Evolutionary conservation across 2,329 filamentous ascomycete species (phyloP).

Genomic region (Aspergillus pseudoglaucus): DNA sequence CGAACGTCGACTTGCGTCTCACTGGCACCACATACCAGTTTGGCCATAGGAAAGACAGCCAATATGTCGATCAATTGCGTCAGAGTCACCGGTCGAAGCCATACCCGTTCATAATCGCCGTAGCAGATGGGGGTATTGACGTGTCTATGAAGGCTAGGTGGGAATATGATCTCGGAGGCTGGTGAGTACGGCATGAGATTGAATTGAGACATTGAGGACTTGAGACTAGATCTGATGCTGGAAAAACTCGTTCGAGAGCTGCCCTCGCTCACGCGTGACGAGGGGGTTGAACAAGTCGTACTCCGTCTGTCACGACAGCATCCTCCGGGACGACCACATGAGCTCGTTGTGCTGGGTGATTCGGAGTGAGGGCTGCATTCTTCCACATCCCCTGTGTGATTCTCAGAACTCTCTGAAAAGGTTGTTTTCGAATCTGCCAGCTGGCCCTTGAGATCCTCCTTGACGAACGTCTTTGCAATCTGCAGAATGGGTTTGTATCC

Average conservation of each 20-base stretch:
- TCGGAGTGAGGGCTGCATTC: neutral
- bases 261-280: no score
- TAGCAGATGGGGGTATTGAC: slow-evolving; percentile 71
- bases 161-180: slow-evolving; percentile 83
- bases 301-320: no score
- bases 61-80: slow-evolving; percentile 80
- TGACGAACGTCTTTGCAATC: slow-evolving; percentile 69
- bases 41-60: slow-evolving; percentile 67
- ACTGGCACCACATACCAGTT: slow-evolving; percentile 81
- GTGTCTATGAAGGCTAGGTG: slow-evolving; percentile 68
- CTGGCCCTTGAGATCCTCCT: slow-evolving; percentile 45
- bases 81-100: slow-evolving; percentile 73
- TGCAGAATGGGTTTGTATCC: slow-evolving; percentile 82
- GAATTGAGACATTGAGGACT: no score
- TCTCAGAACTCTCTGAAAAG: slow-evolving; percentile 53
- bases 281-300: no score
- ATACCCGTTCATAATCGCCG: slow-evolving; percentile 78
- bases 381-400: slow-evolving; percentile 37
- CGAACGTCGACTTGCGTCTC: slow-evolving; percentile 92
- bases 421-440: slow-evolving; percentile 42
- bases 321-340: slow-evolving; percentile 46
- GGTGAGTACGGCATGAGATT: slow-evolving; percentile 83
- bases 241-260: no score
- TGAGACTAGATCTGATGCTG: no score
- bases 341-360: slow-evolving; percentile 50